Base-by-base conservation (phyloP, 1,284 basidiomycete genomes). In the Irpex lacteus region DNA sequence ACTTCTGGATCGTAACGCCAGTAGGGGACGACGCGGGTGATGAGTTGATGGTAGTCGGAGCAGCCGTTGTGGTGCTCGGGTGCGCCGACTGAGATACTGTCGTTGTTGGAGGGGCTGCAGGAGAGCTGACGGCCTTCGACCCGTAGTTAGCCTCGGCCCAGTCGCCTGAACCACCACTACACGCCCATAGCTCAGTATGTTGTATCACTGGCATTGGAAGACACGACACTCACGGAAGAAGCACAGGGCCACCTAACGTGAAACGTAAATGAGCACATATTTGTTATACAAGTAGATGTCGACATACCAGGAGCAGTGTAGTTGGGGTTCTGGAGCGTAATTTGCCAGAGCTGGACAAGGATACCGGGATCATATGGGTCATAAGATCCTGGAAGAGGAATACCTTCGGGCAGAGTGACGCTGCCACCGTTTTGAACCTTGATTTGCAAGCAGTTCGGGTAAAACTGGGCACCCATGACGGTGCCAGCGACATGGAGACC, bases 401-500 rank as follows among this genome's bases (percentile, higher is more conserved):
- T 67, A 15, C 68, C 68, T 18, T 21, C 60, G 6, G 68, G 67
- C 11, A 69, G 64, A 6, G 54, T 40, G 32, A 65, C 65, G 11
- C 60, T 62, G 7, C 68, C 64, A 32, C 68, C 65, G 40, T 66
- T 66, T 38, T 59, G 60, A 38, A 68, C 58, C 36, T 70, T 19
- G 36, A 69, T 47, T 50, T 68, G 69, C 18, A 69, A 56, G 26
- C 70, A 69, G 60, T 67, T 67, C 19, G 67, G 67, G 61, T 69
- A 68, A 57, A 69, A 69, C 53, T 70, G 69, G 13, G 69, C 69
- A 6, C 67, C 68, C 65, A 67, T 66, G 21, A 65, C 40, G 6
- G 54, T 32, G 40, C 57, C 32, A n/a, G 69, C 58, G 49, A 65
- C 63, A 59, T 65, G 61, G 52, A 59, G 62, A 7, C 68, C 67